A percentile compares a stretch with the other conserved stretches of the same genome.
These are phyloP conservation scores for Rhodamnia argentea DNA, from an alignment of 345 rosid genomes.

Conservation along the genomic window DNA sequence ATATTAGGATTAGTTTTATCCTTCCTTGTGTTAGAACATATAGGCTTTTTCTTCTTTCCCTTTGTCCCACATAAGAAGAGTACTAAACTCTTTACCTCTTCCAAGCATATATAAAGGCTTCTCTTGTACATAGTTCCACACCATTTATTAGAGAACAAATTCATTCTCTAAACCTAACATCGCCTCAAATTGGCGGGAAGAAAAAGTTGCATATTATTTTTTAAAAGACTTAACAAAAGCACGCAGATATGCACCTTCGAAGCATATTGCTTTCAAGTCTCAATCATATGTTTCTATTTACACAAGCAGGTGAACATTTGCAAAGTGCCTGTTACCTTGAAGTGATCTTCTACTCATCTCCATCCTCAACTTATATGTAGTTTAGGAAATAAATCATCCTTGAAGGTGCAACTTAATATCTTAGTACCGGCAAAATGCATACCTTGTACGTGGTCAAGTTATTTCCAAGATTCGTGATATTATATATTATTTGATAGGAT, in stretches of 20 bases:
- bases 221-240: not conserved
- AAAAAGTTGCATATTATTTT: not conserved
- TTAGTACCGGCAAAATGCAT: no score
- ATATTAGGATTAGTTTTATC: no score
- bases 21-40: no score
- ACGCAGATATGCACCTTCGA: not conserved
- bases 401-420: no score
- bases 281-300: not conserved
- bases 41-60: no score
- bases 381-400: not conserved
- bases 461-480: not conserved
- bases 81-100: no score
- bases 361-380: not conserved
- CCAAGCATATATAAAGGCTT: no score
- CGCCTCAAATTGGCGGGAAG: not conserved
- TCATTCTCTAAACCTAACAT: no score
- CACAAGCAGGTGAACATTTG: not conserved
- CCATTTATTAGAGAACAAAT: no score
- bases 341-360: not conserved
- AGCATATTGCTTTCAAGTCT: not conserved
- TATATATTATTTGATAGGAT: not conserved
- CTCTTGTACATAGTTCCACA: no score
- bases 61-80: no score
- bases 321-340: not conserved
- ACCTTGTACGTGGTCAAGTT: not conserved